Evolutionary conservation across 495 filamentous ascomycete genomes (phyloP).

Genomic region (Delitschia confertaspora): DNA sequence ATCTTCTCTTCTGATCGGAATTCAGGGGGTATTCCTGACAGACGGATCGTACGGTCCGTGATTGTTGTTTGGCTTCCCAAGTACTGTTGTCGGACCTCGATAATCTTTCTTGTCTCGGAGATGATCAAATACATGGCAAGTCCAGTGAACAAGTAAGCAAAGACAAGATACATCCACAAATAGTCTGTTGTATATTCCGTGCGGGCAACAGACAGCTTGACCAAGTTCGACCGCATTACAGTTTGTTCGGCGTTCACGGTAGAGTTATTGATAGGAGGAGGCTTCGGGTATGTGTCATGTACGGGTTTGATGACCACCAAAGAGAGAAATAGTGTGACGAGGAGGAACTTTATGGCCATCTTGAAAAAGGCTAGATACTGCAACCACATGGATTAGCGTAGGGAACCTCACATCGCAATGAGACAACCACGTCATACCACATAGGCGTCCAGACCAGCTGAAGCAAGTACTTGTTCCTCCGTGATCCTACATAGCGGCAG

Average conservation of each 20-base stretch:
- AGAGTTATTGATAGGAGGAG: background rate
- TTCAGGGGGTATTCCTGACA: slow-evolving; percentile 79
- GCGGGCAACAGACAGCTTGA: background rate
- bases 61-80: slow-evolving; percentile 87
- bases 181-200: slow-evolving; percentile 43
- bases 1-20: slow-evolving; percentile 74
- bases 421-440: slow-evolving; percentile 53
- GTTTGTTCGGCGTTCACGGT: background rate
- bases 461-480: slow-evolving; percentile 79
- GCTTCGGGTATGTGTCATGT: slow-evolving; percentile 49
- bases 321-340: slow-evolving; percentile 69
- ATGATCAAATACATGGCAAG: slow-evolving; percentile 77
- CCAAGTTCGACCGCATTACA: slow-evolving; percentile 12
- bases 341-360: slow-evolving; percentile 78
- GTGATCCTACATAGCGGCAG: slow-evolving; percentile 77
- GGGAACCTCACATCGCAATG: background rate
- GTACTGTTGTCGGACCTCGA: slow-evolving; percentile 79
- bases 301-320: slow-evolving; percentile 74
- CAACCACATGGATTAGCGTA: slow-evolving; percentile 2
- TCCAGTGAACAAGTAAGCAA: slow-evolving; percentile 81
- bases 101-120: slow-evolving; percentile 71
- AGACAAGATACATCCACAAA: slow-evolving; percentile 88
- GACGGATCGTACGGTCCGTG: slow-evolving; percentile 84
- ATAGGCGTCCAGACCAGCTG: slow-evolving; percentile 90
- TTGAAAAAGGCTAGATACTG: slow-evolving; percentile 92